Conservation (phyloP, 345 rosid species). For the Linum lewisii region DNA sequence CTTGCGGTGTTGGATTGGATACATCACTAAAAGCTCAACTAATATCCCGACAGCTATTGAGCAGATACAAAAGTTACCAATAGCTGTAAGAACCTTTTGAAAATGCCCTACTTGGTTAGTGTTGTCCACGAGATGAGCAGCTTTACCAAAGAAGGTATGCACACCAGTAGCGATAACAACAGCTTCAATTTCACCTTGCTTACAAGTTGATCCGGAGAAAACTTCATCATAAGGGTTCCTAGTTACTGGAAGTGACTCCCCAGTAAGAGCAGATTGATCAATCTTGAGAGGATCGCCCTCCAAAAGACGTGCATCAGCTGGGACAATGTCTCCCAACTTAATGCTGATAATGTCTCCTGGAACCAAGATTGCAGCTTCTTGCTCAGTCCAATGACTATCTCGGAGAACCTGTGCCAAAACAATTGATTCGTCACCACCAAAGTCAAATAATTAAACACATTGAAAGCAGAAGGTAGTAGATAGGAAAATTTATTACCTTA, state of each 20-base stretch:
- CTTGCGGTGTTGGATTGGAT: slow-evolving; percentile 58
- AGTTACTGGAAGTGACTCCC: slow-evolving; percentile 83
- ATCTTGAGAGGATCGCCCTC: slow-evolving; percentile 89
- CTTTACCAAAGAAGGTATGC: slow-evolving; percentile 91
- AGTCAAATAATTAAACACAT: neutral
- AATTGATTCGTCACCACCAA: neutral
- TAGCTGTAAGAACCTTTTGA: slow-evolving; percentile 74
- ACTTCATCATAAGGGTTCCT: slow-evolving; percentile 73
- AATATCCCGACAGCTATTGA: slow-evolving; percentile 66
- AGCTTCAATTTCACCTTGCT: slow-evolving; percentile 87
- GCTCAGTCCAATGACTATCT: slow-evolving; percentile 78
- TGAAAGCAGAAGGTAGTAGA: neutral
- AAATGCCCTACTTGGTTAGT: slow-evolving; percentile 89
- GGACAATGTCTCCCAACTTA: slow-evolving; percentile 79
- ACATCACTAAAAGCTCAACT: slow-evolving; percentile 66
- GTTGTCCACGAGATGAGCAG: slow-evolving; percentile 91
- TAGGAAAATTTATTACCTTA: slow-evolving; percentile 35
- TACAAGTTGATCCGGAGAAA: slow-evolving; percentile 86
- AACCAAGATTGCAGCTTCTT: slow-evolving; percentile 83
- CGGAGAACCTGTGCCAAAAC: slow-evolving; percentile 58
- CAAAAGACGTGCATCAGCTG: slow-evolving; percentile 94
- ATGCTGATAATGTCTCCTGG: slow-evolving; percentile 86
- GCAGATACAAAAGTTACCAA: slow-evolving; percentile 93
- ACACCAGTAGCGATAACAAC: slow-evolving; percentile 90
- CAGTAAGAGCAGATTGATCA: slow-evolving; percentile 94